Evolutionary conservation across 2,329 filamentous ascomycete genomes (phyloP), one percentile per base, ranked within the genome.

Genomic region (Colletotrichum siamense): DNA sequence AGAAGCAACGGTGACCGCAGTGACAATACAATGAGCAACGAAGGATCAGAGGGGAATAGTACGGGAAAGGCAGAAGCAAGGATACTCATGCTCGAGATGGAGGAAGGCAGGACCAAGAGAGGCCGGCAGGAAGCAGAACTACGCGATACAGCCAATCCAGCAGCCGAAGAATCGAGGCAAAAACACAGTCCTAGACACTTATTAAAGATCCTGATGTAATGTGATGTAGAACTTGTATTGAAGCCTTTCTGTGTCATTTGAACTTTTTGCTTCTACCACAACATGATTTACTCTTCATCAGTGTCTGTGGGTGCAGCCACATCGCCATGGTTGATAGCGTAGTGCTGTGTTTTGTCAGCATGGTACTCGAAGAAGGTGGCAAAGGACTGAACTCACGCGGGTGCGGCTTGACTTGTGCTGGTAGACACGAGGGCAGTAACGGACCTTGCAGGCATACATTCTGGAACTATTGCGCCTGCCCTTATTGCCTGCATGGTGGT

Each of bases 301-400:
- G 30, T 62, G 18, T 62, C 59, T 4, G 18, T 30, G 18, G 30
- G 30, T n/a, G 59, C 28, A 12, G 18, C n/a, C 13, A 62, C 18
- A 12, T 34, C 59, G 12, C 28, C 18, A 32, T 62, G 59, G 30
- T 62, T 32, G 30, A 32, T 22, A 3, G 16, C 28, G 6, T 62
- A 62, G 59, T 62, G 30, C 59, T 62, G 22, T 15, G 10, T 62
- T 15, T 34, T 62, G 59, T 34, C 18, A 62, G 59, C n/a, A 62
- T n/a, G 2, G 7, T 5, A 32, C 28, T 62, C 9, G 2, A 34
- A 13, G n/a, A 22, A 32, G 15, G 26, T 22, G n/a, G 59, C 2
- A 8, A 1, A 62, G 13, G 12, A 8, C 18, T 16, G 26, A 59
- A 28, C 55, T 32, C 22, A 22, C 59, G 6, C 59, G 59, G 5